These are phyloP conservation scores for Trypanosoma platydactyli DNA, from an alignment of 208 protist genomes.

Conservation along the genomic window DNA sequence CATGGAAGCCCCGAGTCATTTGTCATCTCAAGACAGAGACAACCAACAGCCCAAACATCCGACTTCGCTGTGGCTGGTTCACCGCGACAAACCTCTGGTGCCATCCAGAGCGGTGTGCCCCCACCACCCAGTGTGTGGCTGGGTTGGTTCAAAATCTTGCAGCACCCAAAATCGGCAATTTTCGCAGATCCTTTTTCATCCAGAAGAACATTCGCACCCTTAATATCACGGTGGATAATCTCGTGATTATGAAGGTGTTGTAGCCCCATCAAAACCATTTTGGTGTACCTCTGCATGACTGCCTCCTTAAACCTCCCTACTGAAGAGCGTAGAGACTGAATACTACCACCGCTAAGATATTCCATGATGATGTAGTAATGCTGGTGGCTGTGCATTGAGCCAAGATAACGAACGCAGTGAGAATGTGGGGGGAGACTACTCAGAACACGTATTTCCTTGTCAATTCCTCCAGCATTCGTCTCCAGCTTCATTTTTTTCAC, in stretches of 20 bases:
- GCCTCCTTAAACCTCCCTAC: constrained; percentile 63
- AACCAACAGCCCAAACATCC: constrained; percentile 84
- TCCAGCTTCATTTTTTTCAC: constrained; percentile 77
- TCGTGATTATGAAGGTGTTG: constrained; percentile 71
- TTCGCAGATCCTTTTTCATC: constrained; percentile 84
- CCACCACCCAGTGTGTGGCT: constrained; percentile 45
- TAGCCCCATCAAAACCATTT: constrained; percentile 71
- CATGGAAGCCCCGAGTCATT: constrained; percentile 67
- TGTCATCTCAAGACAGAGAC: constrained; percentile 82
- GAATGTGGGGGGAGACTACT: constrained; percentile 70
- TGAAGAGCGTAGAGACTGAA: constrained; percentile 57
- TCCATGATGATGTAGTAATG: constrained; percentile 88
- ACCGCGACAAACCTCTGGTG: constrained; percentile 81
- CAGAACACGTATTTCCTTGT: constrained; percentile 66
- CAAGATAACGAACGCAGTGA: constrained; percentile 80
- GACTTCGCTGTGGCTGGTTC: constrained; percentile 62
- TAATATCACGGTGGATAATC: constrained; percentile 91
- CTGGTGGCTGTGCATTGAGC: constrained; percentile 53
- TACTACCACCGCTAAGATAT: constrained; percentile 85
- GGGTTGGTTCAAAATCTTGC: constrained; percentile 61
- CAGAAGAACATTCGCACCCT: constrained; percentile 90
- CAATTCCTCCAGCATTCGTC: constrained; percentile 59
- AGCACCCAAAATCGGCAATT: constrained; percentile 93
- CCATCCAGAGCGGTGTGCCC: constrained; percentile 84
- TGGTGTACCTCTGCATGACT: constrained; percentile 72